Evolutionary conservation across 257 asterid species (phyloP).

Genomic region (Solanum ossicruentum): DNA sequence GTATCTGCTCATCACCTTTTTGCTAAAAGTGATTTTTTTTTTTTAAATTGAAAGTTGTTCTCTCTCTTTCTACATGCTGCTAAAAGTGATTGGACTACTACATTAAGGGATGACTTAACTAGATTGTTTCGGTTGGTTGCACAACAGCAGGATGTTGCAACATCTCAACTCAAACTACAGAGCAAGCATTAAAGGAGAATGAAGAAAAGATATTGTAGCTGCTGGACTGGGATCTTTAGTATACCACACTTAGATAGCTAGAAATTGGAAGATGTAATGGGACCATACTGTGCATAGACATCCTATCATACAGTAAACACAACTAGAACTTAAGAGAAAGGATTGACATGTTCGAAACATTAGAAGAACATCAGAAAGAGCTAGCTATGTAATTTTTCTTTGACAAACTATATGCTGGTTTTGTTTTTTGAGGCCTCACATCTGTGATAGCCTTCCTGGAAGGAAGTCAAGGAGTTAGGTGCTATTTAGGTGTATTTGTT

Average conservation of each 20-base stretch:
- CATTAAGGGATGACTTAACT: background rate
- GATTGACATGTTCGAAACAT: background rate
- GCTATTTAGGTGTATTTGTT: background rate
- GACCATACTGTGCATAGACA: background rate
- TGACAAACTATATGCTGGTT: background rate
- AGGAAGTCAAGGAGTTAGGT: background rate
- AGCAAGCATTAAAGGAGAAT: background rate
- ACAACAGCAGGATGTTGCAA: background rate
- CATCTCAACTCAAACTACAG: background rate
- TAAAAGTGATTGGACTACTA: background rate
- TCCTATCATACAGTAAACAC: background rate
- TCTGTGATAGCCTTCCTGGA: background rate
- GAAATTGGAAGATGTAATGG: background rate
- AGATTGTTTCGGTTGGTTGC: background rate
- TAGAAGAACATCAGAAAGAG: background rate
- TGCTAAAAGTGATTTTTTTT: background rate
- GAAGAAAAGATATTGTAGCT: background rate
- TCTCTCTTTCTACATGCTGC: background rate
- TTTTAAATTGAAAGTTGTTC: too few relatives aligned
- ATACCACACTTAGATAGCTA: background rate
- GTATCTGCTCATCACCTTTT: background rate
- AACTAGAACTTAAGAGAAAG: background rate
- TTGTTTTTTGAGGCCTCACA: background rate
- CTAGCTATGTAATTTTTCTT: background rate
- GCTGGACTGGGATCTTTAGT: background rate